Evolutionary conservation across 768 basidiomycete genomes (phyloP).

Genomic region (Amanita pseudoporphyria): DNA sequence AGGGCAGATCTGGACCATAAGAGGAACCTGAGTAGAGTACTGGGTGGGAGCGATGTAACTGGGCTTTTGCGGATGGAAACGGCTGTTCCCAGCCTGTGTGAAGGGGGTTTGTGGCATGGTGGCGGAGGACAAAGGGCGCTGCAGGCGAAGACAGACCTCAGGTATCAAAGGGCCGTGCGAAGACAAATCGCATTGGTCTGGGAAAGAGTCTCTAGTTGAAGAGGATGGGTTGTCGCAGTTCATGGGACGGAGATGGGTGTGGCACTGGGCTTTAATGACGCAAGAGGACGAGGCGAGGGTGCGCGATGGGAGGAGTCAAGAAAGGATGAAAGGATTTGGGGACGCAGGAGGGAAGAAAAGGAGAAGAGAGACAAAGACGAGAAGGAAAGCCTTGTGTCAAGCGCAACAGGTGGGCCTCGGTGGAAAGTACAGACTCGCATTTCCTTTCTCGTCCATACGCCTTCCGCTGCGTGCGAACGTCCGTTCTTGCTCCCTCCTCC

Average conservation of each 20-base stretch:
- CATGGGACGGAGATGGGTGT: conserved; percentile 12
- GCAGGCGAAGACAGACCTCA: background rate
- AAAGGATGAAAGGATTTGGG: conserved; percentile 6
- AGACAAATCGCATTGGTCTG: conserved; percentile 7
- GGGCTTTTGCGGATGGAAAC: conserved; percentile 12
- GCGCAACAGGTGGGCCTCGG: conserved; percentile 16
- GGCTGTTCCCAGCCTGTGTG: conserved; percentile 12
- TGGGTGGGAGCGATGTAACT: conserved; percentile 11
- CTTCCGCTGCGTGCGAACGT: background rate
- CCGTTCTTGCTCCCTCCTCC: too few relatives aligned
- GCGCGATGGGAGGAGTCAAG: conserved; percentile 2
- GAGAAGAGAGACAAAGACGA: conserved; percentile 10
- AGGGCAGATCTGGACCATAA: conserved; percentile 20
- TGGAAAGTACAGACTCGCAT: conserved; percentile 22
- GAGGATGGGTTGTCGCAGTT: conserved; percentile 8
- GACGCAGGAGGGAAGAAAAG: conserved; percentile 6
- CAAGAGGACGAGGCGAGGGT: background rate
- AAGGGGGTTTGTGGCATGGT: background rate
- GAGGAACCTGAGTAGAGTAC: conserved; percentile 16
- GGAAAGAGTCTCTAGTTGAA: conserved; percentile 13
- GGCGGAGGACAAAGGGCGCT: background rate
- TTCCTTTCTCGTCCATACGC: conserved; percentile 17
- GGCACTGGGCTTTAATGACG: conserved; percentile 11
- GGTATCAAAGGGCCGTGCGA: background rate
- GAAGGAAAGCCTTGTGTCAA: conserved; percentile 19